Evolutionary conservation across 2,329 filamentous ascomycete species (phyloP).

Genomic region (Epichloe gansuensis): DNA sequence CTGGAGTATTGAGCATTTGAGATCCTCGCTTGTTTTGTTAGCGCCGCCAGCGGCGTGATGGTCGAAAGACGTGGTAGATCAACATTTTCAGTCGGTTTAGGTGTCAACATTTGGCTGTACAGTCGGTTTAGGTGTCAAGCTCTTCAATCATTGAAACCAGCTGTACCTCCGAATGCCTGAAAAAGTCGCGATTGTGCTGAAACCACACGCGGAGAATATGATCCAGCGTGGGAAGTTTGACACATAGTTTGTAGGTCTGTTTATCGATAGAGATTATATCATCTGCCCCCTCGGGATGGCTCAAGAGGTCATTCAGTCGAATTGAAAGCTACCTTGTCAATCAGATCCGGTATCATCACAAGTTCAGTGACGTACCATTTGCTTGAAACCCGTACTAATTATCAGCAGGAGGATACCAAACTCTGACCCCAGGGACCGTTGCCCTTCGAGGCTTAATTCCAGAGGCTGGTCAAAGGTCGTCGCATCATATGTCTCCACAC

Average conservation of each 20-base stretch:
- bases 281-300: background rate
- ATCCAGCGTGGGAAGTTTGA: constrained; percentile 15
- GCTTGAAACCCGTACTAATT: background rate
- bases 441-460: constrained; percentile 4
- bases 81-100: background rate
- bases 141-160: constrained; percentile 17
- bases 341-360: background rate
- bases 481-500: constrained; percentile 3
- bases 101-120: no score
- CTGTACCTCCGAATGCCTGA: constrained; percentile 19
- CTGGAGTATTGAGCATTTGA: constrained; percentile 6
- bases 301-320: constrained; percentile 5
- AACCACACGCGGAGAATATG: constrained; percentile 18
- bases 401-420: constrained; percentile 2
- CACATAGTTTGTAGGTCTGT: constrained; percentile 11
- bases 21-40: background rate
- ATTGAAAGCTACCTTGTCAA: constrained; percentile 2
- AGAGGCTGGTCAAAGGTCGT: constrained; percentile 1
- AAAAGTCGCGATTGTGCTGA: constrained; percentile 20
- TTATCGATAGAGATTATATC: constrained; percentile 12
- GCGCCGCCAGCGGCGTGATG: constrained; percentile 11
- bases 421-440: constrained; percentile 1
- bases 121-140: background rate
- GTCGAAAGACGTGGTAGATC: constrained; percentile 14
- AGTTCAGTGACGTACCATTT: constrained; percentile 4